These are phyloP conservation scores for Atkinsonella texensis DNA, from an alignment of 2,329 filamentous ascomycete genomes.

Conservation along the genomic window DNA sequence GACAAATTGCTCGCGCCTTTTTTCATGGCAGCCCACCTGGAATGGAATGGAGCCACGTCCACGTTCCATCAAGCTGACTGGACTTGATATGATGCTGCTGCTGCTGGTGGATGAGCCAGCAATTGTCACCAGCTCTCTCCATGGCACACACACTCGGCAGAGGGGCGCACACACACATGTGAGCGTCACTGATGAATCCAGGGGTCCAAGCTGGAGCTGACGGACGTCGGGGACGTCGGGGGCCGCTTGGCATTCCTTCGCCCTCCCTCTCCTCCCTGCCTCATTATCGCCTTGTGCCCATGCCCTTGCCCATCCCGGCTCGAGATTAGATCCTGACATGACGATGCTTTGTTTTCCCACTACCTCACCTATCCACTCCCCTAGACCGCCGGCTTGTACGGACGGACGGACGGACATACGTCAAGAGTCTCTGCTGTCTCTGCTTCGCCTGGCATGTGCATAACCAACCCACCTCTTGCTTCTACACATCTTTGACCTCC, in stretches of 20 bases:
- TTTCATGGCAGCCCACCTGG: no score
- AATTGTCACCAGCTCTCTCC: no score
- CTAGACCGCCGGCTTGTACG: not conserved
- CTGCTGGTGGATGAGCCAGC: no score
- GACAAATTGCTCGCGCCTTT: no score
- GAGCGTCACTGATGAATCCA: conserved; percentile 4
- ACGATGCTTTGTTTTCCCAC: conserved; percentile 1
- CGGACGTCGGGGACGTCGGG: not conserved
- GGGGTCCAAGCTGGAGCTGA: not conserved
- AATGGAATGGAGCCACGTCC: not conserved
- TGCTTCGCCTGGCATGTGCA: not conserved
- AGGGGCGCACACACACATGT: not conserved
- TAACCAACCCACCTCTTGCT: not conserved
- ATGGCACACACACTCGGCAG: no score
- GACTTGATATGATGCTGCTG: not conserved
- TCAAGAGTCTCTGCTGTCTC: not conserved
- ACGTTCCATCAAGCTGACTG: not conserved
- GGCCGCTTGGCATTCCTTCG: not conserved
- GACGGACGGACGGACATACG: no score
- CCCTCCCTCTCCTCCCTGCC: not conserved
- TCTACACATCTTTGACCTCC: not conserved
- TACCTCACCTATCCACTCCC: not conserved
- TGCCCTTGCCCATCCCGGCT: not conserved
- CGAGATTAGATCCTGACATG: not conserved
- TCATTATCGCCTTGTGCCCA: no score